Evolutionary conservation across 768 basidiomycete genomes (phyloP), one percentile per base, ranked within the genome.

Genomic region (Boletales sp.): DNA sequence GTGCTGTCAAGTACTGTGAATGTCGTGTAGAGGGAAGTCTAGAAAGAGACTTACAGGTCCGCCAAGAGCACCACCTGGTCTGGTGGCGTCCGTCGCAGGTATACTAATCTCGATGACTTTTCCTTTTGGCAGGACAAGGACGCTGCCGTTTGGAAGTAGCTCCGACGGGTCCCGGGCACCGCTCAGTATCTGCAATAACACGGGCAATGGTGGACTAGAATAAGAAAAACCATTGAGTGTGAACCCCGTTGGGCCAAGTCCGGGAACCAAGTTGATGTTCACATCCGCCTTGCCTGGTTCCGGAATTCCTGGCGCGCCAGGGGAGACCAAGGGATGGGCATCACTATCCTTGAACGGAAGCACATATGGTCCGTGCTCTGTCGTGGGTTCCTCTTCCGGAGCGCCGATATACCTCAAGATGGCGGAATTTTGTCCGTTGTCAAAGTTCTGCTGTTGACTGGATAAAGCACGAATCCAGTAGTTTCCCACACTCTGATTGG

Each of bases 391-490:
- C 18, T 53, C 52, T 11, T 15, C 34, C 1, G 67, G 53, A 1
- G 77, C 78, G 14, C 77, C 77, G 10, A 34, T 50, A 58, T 82
- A 82, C 11, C 76, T 72, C 8, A 81, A 63, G 41, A 82, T 79
- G 2, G 78, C 83, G 12, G 76, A 79, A 60, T 80, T 83, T 21
- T 77, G 54, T 18, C 79, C 70, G 1, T 48, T 2, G 39, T 70
- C 71, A 14, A 52, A 51, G 2, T 61, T 13, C 12, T 49, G 54
- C 11, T 51, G 36, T 2, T 47, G 44, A 39, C 46, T 67, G 2
- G 74, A 68, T 17, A 63, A 21, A 1, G 76, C 72, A 13, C 76
- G 73, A 18, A 81, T 70, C 78, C 79, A 84, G 63, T 83, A 83
- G 60, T 82, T 83, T 11, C 53, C 70, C 14, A 76, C 57, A 0